Conservation (phyloP, 257 asterid species). For the Sherardia arvensis region DNA sequence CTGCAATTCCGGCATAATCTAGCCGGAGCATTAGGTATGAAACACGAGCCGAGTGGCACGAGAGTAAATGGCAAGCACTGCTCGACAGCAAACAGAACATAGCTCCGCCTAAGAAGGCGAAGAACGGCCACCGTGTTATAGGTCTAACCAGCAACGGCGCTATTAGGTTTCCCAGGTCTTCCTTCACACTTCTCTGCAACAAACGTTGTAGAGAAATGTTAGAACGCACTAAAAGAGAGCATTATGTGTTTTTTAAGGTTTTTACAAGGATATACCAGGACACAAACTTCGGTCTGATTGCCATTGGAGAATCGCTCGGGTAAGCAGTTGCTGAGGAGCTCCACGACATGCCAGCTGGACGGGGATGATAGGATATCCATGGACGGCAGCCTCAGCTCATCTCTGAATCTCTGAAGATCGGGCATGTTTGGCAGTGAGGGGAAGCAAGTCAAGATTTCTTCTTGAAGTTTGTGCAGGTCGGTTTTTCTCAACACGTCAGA, state of each 20-base stretch:
- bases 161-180: slow-evolving; percentile 62
- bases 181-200: slow-evolving; percentile 63
- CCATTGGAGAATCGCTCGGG: slow-evolving; percentile 55
- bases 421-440: slow-evolving; percentile 79
- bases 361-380: slow-evolving; percentile 45
- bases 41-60: slow-evolving; percentile 73
- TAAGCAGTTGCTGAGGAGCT: slow-evolving; percentile 65
- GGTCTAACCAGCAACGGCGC: slow-evolving; percentile 70
- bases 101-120: slow-evolving; percentile 88
- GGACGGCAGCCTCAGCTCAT: slow-evolving; percentile 42
- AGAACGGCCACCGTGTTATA: slow-evolving; percentile 97
- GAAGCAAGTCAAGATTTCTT: slow-evolving; percentile 57
- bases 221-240: neutral
- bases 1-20: slow-evolving; percentile 87
- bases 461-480: slow-evolving; percentile 60
- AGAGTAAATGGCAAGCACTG: slow-evolving; percentile 83
- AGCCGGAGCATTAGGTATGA: slow-evolving; percentile 86
- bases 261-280: slow-evolving; percentile 48
- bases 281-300: slow-evolving; percentile 57
- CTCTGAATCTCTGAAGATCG: slow-evolving; percentile 51
- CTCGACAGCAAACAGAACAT: slow-evolving; percentile 93
- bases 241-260: too few relatives aligned
- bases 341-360: slow-evolving; percentile 67
- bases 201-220: slow-evolving; percentile 9
- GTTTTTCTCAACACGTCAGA: slow-evolving; percentile 63